Evolutionary conservation across 2,329 filamentous ascomycete genomes (phyloP).

Genomic region (Bertia moriformis): DNA sequence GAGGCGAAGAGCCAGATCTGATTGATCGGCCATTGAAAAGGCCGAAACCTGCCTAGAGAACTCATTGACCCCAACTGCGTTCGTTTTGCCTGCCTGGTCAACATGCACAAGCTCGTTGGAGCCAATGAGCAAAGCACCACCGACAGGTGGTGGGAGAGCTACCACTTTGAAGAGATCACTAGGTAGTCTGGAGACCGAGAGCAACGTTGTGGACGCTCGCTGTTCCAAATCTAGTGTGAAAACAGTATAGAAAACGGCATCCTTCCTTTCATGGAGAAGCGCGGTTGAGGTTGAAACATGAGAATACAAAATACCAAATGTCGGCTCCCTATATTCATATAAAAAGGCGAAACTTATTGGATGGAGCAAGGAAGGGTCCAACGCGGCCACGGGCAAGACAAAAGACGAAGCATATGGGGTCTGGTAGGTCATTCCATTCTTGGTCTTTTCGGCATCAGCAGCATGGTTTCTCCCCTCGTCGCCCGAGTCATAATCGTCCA

Average conservation of each 20-base stretch:
- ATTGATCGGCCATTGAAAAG: slow-evolving; percentile 48
- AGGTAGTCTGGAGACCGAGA: slow-evolving; percentile 46
- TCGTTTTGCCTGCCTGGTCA: slow-evolving; percentile 54
- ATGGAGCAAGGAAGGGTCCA: slow-evolving; percentile 48
- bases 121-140: slow-evolving; percentile 49
- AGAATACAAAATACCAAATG: slow-evolving; percentile 52
- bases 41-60: slow-evolving; percentile 44
- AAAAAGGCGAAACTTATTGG: slow-evolving; percentile 52
- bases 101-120: slow-evolving; percentile 53
- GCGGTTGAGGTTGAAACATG: slow-evolving; percentile 39
- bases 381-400: slow-evolving; percentile 45
- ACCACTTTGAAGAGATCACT: slow-evolving; percentile 49
- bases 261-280: slow-evolving; percentile 38
- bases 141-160: slow-evolving; percentile 48
- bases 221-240: slow-evolving; percentile 57
- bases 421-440: not conserved
- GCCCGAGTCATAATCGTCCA: not conserved
- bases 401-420: slow-evolving; percentile 51
- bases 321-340: slow-evolving; percentile 56
- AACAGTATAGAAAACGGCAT: slow-evolving; percentile 49
- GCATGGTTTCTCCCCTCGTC: not conserved
- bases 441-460: not conserved
- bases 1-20: slow-evolving; percentile 40
- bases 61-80: slow-evolving; percentile 52
- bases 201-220: slow-evolving; percentile 48